Base-by-base conservation (phyloP, 2,329 filamentous ascomycete species). In the Chaetomiaceae sp. region DNA sequence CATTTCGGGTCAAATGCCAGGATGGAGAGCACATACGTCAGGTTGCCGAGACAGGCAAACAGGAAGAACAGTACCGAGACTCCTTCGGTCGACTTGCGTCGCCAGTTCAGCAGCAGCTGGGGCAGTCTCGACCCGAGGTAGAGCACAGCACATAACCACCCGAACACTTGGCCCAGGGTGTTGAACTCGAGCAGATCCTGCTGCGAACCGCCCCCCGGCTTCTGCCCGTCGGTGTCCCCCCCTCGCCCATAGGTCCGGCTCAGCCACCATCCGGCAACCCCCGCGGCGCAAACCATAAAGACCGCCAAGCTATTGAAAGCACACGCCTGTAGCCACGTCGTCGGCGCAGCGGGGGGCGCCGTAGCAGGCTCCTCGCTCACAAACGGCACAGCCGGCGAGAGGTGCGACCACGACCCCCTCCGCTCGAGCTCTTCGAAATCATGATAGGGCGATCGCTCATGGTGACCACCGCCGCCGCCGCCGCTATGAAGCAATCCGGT, bases 21-120 rank as follows among this genome's bases (percentile, higher is more conserved):
- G 61, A 99, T 97, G 33, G 86, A 91, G 33, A 96, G 74, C 16
- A 96, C 91, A 65, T 95, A 97, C 0, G 91, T 96, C 59, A 96
- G 70, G 68, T 99, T 99, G 2, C 94, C 94, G 5, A 97, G 82
- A 66, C 92, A 97, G 4, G 94, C 94, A 67, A 99, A 97, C 20
- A 97, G 76, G 74, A 97, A 97, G 72, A 97, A 99, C 10, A 97
- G 79, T 73, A 96, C 84, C 59, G 88, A 92, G 18, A 99, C 86
- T 3, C 94, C 94, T 51, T 97, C 91, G 1, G 91, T 96, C 38
- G 86, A 91, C 73, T 95, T 95, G 58, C 94, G 86, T 18, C 89
- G 83, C 74, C 89, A 95, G 70, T 97, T 99, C 48, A 97, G 81
- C 7, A 96, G 77, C 1, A 99, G 77, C 72, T 99, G 94, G 0